Conservation (phyloP, 176 grass and related monocot species). For the Oryza coarctata region DNA sequence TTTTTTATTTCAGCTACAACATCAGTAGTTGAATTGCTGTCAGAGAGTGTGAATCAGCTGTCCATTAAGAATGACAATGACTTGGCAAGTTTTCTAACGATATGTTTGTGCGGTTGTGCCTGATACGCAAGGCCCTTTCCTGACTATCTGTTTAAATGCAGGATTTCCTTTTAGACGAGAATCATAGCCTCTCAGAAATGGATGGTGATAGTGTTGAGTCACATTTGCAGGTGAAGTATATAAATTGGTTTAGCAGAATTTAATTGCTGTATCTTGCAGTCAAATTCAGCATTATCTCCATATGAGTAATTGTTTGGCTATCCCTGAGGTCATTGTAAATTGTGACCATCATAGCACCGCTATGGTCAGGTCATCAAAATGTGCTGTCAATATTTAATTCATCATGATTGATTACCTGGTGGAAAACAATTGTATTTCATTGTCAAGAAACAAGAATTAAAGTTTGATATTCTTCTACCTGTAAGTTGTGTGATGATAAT, state of each 20-base stretch:
- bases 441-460: background rate
- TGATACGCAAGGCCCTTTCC: constrained; percentile 27
- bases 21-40: constrained; percentile 75
- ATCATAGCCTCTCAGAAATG: constrained; percentile 52
- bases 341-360: background rate
- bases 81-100: constrained; percentile 51
- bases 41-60: constrained; percentile 63
- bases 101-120: background rate
- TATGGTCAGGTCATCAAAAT: constrained; percentile 2
- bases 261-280: background rate
- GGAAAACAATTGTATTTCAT: background rate
- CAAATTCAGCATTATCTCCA: background rate
- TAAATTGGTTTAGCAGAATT: constrained; percentile 20
- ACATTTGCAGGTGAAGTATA: constrained; percentile 51
- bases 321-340: background rate
- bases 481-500: constrained; percentile 19
- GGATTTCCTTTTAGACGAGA: constrained; percentile 77
- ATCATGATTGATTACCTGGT: background rate
- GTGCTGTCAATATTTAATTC: background rate
- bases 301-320: background rate
- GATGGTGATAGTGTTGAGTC: constrained; percentile 50
- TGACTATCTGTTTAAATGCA: constrained; percentile 35
- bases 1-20: constrained; percentile 51
- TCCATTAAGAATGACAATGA: constrained; percentile 67
- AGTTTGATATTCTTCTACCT: background rate